phyloP scores from a whole-genome alignment of 2,329 filamentous ascomycete species.

The Zalaria sp. region DNA sequence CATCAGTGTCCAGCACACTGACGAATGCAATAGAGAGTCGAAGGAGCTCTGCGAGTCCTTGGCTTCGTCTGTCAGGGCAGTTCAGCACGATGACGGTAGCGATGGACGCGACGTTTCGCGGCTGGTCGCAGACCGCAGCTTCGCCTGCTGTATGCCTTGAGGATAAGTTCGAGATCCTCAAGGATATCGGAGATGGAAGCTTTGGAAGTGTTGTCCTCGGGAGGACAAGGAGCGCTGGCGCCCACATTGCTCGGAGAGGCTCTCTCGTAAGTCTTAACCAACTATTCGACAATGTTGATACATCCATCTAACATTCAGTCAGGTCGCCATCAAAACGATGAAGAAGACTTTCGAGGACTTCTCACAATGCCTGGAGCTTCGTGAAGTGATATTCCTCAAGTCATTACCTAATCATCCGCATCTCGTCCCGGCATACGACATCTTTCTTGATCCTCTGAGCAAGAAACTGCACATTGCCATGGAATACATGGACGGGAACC shows the following conservation, averaged over 20 bases:
- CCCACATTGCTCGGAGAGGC: constrained; percentile 74
- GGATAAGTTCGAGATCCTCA: constrained; percentile 91
- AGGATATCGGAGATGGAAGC: constrained; percentile 97
- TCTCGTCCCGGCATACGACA: constrained; percentile 92
- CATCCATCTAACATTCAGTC: constrained; percentile 7
- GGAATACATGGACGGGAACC: constrained; percentile 99
- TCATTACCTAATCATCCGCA: constrained; percentile 79
- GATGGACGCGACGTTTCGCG: constrained; percentile 53
- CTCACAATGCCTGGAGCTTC: constrained; percentile 74
- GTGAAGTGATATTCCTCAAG: constrained; percentile 91
- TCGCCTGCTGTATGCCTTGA: constrained; percentile 50
- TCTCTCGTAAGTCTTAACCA: constrained; percentile 59
- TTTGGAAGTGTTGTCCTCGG: constrained; percentile 93
- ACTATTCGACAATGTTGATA: constrained; percentile 7
- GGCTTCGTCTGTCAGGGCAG: constrained; percentile 2
- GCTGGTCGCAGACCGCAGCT: constrained; percentile 31
- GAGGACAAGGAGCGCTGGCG: constrained; percentile 78
- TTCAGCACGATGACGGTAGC: constrained; percentile 56
- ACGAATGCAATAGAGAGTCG: constrained; percentile 2
- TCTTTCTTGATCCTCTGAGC: constrained; percentile 90
- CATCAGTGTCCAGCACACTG: constrained; percentile 1
- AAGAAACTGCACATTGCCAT: constrained; percentile 96
- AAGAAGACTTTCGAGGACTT: constrained; percentile 98
- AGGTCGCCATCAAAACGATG: constrained; percentile 99
- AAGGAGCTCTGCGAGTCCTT: constrained; percentile 1